Base-by-base conservation (phyloP, 495 filamentous ascomycete genomes). In the Podospora conica region DNA sequence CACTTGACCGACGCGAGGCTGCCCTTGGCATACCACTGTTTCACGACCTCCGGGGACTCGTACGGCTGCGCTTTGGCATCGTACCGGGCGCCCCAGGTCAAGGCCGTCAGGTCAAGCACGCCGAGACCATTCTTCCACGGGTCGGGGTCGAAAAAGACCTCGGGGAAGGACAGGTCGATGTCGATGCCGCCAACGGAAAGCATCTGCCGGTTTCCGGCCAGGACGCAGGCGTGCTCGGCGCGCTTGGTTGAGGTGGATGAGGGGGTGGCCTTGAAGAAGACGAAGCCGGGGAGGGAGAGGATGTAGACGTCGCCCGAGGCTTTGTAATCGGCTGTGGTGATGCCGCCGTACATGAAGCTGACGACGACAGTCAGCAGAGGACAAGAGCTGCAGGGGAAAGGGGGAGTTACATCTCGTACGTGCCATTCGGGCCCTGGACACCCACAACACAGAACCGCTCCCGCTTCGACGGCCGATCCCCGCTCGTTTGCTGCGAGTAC, bases 241-340 rank as follows among this genome's bases (percentile, higher is more conserved):
- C 77, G 74, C 9, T 69, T 61, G 4, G 76, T 75, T 2, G 68
- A 73, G 0, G 65, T n/a, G 6, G 29, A 56, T 0, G 72, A 33
- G 1, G 40, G 40, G 5, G 40, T n/a, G 20, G 73, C 76, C 58
- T 71, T 69, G 61, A 80, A 77, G 69, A 80, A 82, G 55, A 73
- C 65, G 60, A 81, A 82, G 48, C 78, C 79, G 1, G 80, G 80
- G 2, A 82, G 70, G 31, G 79, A 78, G 11, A 82, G 73, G 15
- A 82, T 72, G 53, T 77, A 70, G 18, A 80, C 73, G 9, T 75
- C 71, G 9, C 67, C 33, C 10, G 69, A 69, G 3, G 71, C 61
- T 3, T 27, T 60, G 15, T 58, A 60, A 12, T 33, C 55, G 18
- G 71, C 65, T 15, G 60, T 57, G 9, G 68, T 66, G 21, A 66